A percentile compares a stretch with the other conserved stretches of the same genome.
phyloP scores from a whole-genome alignment of 352 stramenopile species.

The Globisporangium orthogonon region DNA sequence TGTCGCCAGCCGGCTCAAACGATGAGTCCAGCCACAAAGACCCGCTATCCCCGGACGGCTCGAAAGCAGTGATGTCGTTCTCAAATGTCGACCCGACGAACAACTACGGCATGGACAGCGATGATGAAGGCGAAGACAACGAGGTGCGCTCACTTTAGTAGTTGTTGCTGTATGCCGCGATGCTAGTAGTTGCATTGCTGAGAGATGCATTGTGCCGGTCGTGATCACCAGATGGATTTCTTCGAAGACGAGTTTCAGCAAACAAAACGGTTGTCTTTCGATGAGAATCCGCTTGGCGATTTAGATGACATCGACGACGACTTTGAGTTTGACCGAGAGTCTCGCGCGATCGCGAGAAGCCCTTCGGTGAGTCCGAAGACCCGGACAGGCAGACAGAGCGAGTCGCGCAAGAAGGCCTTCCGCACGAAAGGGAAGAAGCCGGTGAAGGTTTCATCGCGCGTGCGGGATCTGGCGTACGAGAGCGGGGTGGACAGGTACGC shows the following conservation, averaged over 20 bases:
- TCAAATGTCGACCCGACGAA: conserved; percentile 35
- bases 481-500: conserved; percentile 75
- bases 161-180: neutral
- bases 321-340: conserved; percentile 85
- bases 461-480: conserved; percentile 63
- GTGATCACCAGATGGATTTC: conserved; percentile 45
- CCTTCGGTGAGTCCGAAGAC: conserved; percentile 53
- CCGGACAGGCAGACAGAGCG: conserved; percentile 23
- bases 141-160: conserved; percentile 31
- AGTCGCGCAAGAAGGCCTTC: conserved; percentile 40
- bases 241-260: conserved; percentile 73
- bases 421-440: conserved; percentile 49
- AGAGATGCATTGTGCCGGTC: neutral
- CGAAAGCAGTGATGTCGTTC: conserved; percentile 47
- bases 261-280: conserved; percentile 67
- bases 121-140: conserved; percentile 84
- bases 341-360: conserved; percentile 33
- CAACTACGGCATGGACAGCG: conserved; percentile 64
- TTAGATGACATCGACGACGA: conserved; percentile 81
- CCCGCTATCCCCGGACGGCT: conserved; percentile 52
- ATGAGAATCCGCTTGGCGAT: conserved; percentile 70
- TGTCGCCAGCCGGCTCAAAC: conserved; percentile 71
- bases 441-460: conserved; percentile 36
- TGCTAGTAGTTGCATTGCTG: neutral
- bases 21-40: conserved; percentile 66